Evolutionary conservation across 2,329 filamentous ascomycete species (phyloP), one percentile per base, ranked within the genome.

Genomic region (Trichoderma guizhouense): DNA sequence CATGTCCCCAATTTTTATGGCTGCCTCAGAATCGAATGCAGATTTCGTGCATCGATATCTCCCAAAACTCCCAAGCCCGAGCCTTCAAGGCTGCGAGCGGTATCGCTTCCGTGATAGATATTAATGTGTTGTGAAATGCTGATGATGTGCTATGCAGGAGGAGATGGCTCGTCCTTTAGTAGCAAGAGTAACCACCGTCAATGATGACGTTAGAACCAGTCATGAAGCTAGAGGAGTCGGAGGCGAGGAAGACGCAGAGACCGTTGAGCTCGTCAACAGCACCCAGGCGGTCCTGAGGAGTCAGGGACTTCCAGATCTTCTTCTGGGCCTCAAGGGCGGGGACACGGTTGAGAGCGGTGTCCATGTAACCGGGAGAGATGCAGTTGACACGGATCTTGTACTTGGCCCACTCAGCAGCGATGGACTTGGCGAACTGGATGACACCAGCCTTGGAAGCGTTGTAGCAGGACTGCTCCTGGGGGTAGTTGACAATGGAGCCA

Each of bases 331-430:
- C 92, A 24, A 94, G 89, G 51, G 91, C 91, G 26, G 92, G 91
- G 8, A 93, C 91, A 73, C 91, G 90, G 88, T 94, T 95, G 74
- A 94, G 86, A 6, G 91, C 91, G 6, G 93, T 96, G 84, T 95
- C 92, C 90, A 95, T 95, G 85, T 95, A 95, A 34, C 93, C 93
- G 24, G 93, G 93, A 7, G 90, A 93, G 82, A 95, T 94, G 82
- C 89, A 91, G 87, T 96, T 96, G 78, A 95, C 92, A 47, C 93
- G 91, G 79, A 95, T 94, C 76, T 87, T 86, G 82, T 93, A 87
- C 83, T 93, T 92, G 78, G 93, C 92, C 93, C 93, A 95, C 83
- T 96, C 93, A 70, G 92, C 92, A 57, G 92, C 93, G 28, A 96
- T 88, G 4, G 92, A 94, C 85, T 93, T 93, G 82, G 89, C 91